Percentiles rank a stretch among this genome's conserved stretches.
Conservation (phyloP, 352 stramenopile species). For the Thraustochytrium striatum region DNA sequence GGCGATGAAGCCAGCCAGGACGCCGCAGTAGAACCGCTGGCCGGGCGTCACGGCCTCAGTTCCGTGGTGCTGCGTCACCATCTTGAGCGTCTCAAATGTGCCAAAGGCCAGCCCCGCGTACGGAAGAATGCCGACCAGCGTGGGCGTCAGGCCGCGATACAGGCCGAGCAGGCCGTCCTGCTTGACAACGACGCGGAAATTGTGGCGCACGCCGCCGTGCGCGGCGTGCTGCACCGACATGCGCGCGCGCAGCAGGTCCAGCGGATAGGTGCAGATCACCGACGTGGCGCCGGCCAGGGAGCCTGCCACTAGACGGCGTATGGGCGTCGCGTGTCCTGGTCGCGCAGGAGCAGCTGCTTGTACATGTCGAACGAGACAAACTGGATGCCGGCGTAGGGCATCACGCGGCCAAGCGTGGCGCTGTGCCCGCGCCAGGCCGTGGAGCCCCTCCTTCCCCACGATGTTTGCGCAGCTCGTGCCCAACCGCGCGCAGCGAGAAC, state of each 20-base stretch:
- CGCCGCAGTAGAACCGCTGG: conserved; percentile 72
- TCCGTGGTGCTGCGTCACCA: conserved; percentile 53
- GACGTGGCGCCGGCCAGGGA: conserved; percentile 67
- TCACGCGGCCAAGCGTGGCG: conserved; percentile 67
- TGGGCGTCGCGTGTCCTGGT: conserved; percentile 57
- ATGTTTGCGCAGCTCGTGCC: conserved; percentile 38
- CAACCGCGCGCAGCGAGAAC: conserved; percentile 43
- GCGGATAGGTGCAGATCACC: conserved; percentile 70
- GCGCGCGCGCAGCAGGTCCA: conserved; percentile 74
- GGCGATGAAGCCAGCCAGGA: conserved; percentile 70
- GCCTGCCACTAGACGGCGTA: conserved; percentile 66
- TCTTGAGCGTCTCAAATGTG: conserved; percentile 73
- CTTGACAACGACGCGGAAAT: conserved; percentile 41
- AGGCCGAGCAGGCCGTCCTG: conserved; percentile 44
- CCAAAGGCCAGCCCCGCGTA: conserved; percentile 74
- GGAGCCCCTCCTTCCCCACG: conserved; percentile 33
- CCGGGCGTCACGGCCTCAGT: conserved; percentile 65
- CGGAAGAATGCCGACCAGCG: conserved; percentile 71
- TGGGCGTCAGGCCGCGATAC: conserved; percentile 68
- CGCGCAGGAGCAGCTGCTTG: conserved; percentile 55
- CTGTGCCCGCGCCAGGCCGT: conserved; percentile 46
- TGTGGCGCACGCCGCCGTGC: conserved; percentile 43
- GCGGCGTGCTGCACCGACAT: conserved; percentile 62
- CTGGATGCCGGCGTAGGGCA: conserved; percentile 79
- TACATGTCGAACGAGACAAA: conserved; percentile 79